These are phyloP conservation scores for Prunus mume DNA, from an alignment of 306 rosid genomes.

Conservation along the genomic window DNA sequence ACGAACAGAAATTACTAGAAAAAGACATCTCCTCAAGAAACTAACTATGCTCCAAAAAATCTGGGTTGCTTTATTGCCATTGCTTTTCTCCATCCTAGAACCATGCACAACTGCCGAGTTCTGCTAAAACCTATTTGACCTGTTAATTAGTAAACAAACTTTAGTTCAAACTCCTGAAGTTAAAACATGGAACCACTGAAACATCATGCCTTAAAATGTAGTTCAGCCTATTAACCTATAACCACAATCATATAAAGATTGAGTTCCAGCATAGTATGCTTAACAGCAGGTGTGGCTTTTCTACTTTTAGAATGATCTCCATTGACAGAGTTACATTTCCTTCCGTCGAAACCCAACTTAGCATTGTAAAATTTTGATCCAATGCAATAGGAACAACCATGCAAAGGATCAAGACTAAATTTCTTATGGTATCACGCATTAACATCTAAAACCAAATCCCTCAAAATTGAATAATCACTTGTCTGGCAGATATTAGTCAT, in stretches of 20 bases:
- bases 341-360: background rate
- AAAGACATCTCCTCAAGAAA: constrained; percentile 26
- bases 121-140: constrained; percentile 12
- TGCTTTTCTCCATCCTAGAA: constrained; percentile 9
- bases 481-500: background rate
- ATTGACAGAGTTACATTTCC: background rate
- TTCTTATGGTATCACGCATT: background rate
- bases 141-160: background rate
- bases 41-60: constrained; percentile 23
- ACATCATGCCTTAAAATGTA: background rate
- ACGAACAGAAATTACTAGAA: constrained; percentile 26
- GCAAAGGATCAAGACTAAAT: background rate
- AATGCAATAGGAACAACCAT: background rate
- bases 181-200: background rate
- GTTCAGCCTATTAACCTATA: background rate
- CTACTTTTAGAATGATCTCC: background rate
- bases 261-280: too few relatives aligned
- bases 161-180: background rate
- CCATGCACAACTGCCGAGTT: background rate
- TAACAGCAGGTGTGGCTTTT: background rate
- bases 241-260: too few relatives aligned
- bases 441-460: background rate
- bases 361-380: background rate
- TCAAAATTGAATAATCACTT: background rate
- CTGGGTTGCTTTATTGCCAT: constrained; percentile 2